Base-by-base conservation (phyloP, 2,329 filamentous ascomycete species). In the Trichoderma citrinoviride region DNA sequence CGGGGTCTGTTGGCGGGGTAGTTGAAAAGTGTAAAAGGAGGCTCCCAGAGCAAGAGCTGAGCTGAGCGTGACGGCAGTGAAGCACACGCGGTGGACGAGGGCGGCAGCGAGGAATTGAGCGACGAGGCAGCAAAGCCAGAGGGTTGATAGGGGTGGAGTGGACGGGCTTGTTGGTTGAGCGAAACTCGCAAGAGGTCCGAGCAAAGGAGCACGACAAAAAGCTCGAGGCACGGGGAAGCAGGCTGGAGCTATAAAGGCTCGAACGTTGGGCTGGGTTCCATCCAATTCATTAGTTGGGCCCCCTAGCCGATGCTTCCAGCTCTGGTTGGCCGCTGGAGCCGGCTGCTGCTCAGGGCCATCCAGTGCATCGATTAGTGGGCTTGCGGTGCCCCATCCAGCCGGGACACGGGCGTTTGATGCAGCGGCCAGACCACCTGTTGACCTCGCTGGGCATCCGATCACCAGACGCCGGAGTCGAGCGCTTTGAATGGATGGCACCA, bases 1-100 rank as follows among this genome's bases (percentile, higher is more conserved):
- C 70, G 74, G 73, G 77, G 75, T 44, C 70, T 75, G n/a, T n/a
- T n/a, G 73, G 74, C 74, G 75, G 76, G 76, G 74, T 75, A 76
- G 70, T 37, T 37, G 49, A 50, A 55, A 46, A 44, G 37, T 15
- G 21, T 47, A n/a, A 33, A 52, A 7, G 7, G 64, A 65, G 57
- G 29, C 53, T 27, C 33, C 17, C 23, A 19, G 44, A 6, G 27
- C 33, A 37, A 53, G 15, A 61, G 23, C 27, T 44, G 37, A 37
- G 33, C 33, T 10, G 33, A 14, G 33, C 33, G 33, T 37, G 25
- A 29, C 25, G 46, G 46, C 60, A 55, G 23, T 15, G 2, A 52
- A 64, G 50, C 50, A 64, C 37, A 52, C 33, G 52, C 60, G 33
- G 49, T 25, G 21, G 41, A 29, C 8, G 25, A 10, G 29, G 37